Percentiles rank a stretch among this genome's conserved stretches.
These are phyloP conservation scores for Haematococcus lacustris DNA, from an alignment of 139 green algal genomes.

Conservation along the genomic window DNA sequence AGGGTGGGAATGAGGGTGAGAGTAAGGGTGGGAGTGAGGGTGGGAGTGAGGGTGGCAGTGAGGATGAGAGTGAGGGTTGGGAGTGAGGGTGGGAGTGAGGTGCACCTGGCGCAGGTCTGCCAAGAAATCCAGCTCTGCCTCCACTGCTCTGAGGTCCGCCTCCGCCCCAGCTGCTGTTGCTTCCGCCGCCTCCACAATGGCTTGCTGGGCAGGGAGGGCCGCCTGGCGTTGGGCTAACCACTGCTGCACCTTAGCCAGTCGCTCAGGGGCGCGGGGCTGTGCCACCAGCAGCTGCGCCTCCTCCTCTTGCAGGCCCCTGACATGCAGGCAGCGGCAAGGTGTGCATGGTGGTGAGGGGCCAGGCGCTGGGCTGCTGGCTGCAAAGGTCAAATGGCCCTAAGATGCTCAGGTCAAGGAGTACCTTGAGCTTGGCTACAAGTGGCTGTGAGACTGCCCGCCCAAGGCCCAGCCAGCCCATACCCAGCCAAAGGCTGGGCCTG, in stretches of 20 bases:
- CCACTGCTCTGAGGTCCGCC: constrained; percentile 18
- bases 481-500: neutral
- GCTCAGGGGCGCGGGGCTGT: constrained; percentile 20
- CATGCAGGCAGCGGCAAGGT: neutral
- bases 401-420: neutral
- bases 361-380: neutral
- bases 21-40: no score
- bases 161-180: constrained; percentile 20
- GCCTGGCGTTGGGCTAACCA: constrained; percentile 17
- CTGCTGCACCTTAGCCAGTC: constrained; percentile 13
- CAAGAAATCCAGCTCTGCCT: constrained; percentile 37
- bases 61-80: no score
- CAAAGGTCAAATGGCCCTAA: neutral
- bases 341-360: neutral
- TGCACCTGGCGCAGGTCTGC: constrained; percentile 19
- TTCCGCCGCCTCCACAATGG: constrained; percentile 8
- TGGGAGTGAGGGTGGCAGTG: no score
- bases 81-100: no score
- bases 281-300: constrained; percentile 16
- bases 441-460: no score
- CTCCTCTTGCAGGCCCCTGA: constrained; percentile 21
- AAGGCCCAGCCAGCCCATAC: no score
- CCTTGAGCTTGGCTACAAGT: neutral
- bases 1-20: no score
- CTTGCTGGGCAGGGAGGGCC: constrained; percentile 16